Conservation (phyloP, 495 filamentous ascomycete species). For the Aspergillus biplanus region DNA sequence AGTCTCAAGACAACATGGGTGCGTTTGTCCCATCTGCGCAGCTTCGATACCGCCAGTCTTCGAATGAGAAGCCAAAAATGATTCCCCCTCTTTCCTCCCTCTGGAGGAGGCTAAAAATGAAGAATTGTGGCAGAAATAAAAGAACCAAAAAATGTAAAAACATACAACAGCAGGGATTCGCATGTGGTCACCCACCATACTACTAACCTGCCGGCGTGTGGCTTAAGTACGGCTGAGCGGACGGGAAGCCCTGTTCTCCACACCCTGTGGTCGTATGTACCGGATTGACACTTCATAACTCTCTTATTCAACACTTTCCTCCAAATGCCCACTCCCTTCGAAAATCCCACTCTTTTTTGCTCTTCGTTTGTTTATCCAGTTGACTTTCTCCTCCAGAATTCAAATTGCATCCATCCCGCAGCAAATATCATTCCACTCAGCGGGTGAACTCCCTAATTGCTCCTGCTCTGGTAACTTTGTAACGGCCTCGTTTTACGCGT, state of each 20-base stretch:
- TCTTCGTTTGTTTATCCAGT: not conserved
- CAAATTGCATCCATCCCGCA: not conserved
- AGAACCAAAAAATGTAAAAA: not conserved
- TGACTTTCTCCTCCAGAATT: not conserved
- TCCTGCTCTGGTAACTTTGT: no score
- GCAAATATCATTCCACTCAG: not conserved
- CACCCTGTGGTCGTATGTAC: conserved; percentile 2
- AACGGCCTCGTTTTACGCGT: no score
- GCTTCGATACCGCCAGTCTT: no score
- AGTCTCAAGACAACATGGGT: no score
- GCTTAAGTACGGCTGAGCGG: conserved; percentile 1
- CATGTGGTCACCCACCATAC: not conserved
- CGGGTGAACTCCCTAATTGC: not conserved
- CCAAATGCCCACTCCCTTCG: not conserved
- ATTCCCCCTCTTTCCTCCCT: no score
- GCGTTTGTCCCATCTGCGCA: no score
- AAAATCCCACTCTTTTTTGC: not conserved
- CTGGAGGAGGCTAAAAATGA: no score
- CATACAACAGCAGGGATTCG: not conserved
- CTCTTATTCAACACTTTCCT: not conserved
- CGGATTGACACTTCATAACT: not conserved
- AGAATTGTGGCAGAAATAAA: not conserved
- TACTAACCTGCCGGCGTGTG: not conserved
- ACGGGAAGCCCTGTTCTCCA: conserved; percentile 1
- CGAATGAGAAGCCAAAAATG: no score